phyloP scores from a whole-genome alignment of 225 moss, liverwort and hornwort genomes.

The Lunularia cruciata region DNA sequence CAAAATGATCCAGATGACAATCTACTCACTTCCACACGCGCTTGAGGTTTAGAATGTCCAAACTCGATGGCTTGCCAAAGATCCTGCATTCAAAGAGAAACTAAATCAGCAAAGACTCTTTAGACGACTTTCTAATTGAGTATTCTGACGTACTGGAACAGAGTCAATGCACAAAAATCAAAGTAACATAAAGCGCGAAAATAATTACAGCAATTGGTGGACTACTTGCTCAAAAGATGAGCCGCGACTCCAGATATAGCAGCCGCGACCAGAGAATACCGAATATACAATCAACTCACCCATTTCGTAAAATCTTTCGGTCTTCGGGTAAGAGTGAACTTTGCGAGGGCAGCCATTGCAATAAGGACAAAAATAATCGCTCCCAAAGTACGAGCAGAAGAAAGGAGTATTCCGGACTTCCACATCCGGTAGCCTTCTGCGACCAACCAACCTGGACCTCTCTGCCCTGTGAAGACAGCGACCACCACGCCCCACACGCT shows the following conservation, averaged over 20 bases:
- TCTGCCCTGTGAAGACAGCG: slow-evolving; percentile 49
- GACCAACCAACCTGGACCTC: slow-evolving; percentile 43
- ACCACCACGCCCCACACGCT: slow-evolving; percentile 47
- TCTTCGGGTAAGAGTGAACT: slow-evolving; percentile 90
- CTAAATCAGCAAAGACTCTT: too few species aligned
- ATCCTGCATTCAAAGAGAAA: too few species aligned
- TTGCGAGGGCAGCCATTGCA: slow-evolving; percentile 95
- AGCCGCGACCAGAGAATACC: too few species aligned
- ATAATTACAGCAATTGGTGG: too few species aligned
- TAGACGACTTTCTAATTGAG: too few species aligned
- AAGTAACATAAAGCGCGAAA: too few species aligned
- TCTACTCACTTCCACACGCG: slow-evolving; percentile 80
- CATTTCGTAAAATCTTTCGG: slow-evolving; percentile 99
- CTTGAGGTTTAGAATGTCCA: slow-evolving; percentile 97
- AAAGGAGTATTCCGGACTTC: slow-evolving; percentile 66
- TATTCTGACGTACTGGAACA: too few species aligned
- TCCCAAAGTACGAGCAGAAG: slow-evolving; percentile 71
- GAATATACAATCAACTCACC: slow-evolving; percentile 49
- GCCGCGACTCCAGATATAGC: too few species aligned
- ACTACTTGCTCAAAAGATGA: too few species aligned
- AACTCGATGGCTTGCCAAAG: slow-evolving; percentile 99
- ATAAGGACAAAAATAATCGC: slow-evolving; percentile 86
- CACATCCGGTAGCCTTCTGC: slow-evolving; percentile 52
- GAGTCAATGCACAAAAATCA: too few species aligned
- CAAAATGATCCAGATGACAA: neutral